Percentiles rank a stretch among this genome's conserved stretches.
Conservation (phyloP, 2,329 filamentous ascomycete species). For the Neodidymelliopsis sp. region DNA sequence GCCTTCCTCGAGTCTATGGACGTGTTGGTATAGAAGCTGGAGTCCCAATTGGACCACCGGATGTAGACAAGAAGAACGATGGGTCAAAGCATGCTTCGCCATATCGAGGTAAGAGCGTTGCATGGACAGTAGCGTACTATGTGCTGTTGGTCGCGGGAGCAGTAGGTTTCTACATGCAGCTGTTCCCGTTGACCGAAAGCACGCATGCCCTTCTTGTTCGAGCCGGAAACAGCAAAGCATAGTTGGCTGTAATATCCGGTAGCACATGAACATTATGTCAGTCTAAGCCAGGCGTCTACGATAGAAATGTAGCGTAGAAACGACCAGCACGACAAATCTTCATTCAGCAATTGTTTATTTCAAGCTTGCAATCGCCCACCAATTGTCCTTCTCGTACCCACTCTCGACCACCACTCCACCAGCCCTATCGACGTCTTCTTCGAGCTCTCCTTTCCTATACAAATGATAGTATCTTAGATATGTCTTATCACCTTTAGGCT, state of each 20-base stretch:
- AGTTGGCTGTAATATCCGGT: no score
- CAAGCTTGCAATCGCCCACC: slow-evolving; percentile 78
- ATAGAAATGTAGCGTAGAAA: no score
- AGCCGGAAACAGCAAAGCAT: not conserved
- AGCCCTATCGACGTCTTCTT: slow-evolving; percentile 75
- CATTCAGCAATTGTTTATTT: slow-evolving; percentile 8
- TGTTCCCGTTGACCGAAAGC: slow-evolving; percentile 78
- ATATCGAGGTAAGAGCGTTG: slow-evolving; percentile 46
- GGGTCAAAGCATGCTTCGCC: slow-evolving; percentile 47
- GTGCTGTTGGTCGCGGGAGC: slow-evolving; percentile 75
- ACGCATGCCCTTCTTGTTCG: slow-evolving; percentile 55
- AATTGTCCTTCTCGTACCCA: slow-evolving; percentile 97
- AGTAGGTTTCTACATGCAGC: slow-evolving; percentile 70
- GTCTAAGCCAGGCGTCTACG: no score
- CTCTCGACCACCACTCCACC: slow-evolving; percentile 78
- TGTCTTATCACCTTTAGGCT: slow-evolving; percentile 57
- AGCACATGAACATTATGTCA: no score
- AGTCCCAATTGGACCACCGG: slow-evolving; percentile 49
- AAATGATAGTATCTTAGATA: slow-evolving; percentile 96
- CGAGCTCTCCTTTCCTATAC: slow-evolving; percentile 85
- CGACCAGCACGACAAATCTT: no score
- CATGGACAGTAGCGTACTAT: slow-evolving; percentile 84
- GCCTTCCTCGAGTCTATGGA: slow-evolving; percentile 86
- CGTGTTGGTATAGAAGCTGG: slow-evolving; percentile 65
- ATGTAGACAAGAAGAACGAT: slow-evolving; percentile 37